Conservation (phyloP, 495 filamentous ascomycete genomes). For the Durotheca rogersii region DNA sequence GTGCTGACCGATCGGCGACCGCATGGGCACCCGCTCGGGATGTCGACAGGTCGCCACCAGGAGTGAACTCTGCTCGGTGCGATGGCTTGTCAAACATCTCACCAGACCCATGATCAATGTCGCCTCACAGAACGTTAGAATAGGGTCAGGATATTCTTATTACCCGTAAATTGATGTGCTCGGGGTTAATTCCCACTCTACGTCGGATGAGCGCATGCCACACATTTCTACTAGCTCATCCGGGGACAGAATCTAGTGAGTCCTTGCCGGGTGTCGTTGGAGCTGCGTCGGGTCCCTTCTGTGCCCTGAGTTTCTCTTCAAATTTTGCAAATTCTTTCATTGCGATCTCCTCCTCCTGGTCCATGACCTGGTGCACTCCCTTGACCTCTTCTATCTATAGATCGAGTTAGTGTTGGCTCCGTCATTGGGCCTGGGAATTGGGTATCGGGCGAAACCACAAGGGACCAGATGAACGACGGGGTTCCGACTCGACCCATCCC, state of each 20-base stretch:
- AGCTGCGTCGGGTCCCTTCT: slow-evolving; percentile 57
- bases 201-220: slow-evolving; percentile 29
- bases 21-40: slow-evolving; percentile 4
- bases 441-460: background rate
- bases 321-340: slow-evolving; percentile 91
- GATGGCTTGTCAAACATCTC: slow-evolving; percentile 16
- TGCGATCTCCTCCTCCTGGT: slow-evolving; percentile 89
- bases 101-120: slow-evolving; percentile 16
- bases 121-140: slow-evolving; percentile 12
- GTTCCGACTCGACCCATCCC: too few species aligned
- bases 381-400: slow-evolving; percentile 90
- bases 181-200: slow-evolving; percentile 20
- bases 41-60: background rate
- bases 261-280: slow-evolving; percentile 65
- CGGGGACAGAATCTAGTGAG: slow-evolving; percentile 61
- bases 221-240: slow-evolving; percentile 33
- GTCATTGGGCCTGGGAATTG: slow-evolving; percentile 3
- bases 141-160: slow-evolving; percentile 12
- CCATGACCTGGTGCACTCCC: slow-evolving; percentile 86
- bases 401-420: slow-evolving; percentile 18
- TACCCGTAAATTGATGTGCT: slow-evolving; percentile 20
- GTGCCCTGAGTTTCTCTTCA: slow-evolving; percentile 85
- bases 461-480: too few species aligned
- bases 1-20: slow-evolving; percentile 11
- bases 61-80: slow-evolving; percentile 7